Base-by-base conservation (phyloP, 805 yeast genomes). In the Candida berthetii region DNA sequence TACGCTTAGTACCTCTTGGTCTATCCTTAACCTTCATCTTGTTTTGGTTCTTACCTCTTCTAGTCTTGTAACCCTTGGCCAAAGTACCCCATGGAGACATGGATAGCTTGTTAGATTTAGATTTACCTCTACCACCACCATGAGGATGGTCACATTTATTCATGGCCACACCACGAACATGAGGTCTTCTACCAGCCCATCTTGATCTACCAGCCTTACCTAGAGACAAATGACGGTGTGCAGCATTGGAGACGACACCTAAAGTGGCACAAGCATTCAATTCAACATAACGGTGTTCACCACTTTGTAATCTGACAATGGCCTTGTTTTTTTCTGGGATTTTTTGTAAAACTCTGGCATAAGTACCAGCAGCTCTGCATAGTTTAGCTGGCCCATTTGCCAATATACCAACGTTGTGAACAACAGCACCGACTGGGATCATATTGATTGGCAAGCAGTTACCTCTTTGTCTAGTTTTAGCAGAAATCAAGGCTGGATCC, bases 101-200 rank as follows among this genome's bases (percentile, higher is more conserved):
- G 16, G 98, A 86, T 45, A 85, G 75, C 70, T 88, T 91, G 68
- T 91, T 90, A 49, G 96, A 87, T 80, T 93, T 93, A 46, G 96
- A 85, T 66, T 93, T 93, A 78, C 99, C 99, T 76, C 99, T 82
- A 69, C 99, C 99, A 82, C 99, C 99, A 74, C 99, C 99, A 58
- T 88, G 90, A 50, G 99, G 99, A 71, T 93, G 99, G 66, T 93
- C 97, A 61, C 82, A 79, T 49, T 93, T 93, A 68, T 93, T 93
- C 96, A 87, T 88, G 38, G 99, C 98, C 54, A 88, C 86, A 77
- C 99, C 99, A 72, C 99, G 84, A 32, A 90, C 97, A 39, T 82
- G 79, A 31, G 99, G 99, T 65, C 98, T 81, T 57, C 84, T 82
- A 48, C 98, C 99, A 60, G 85, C 71, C 73, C 89, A 83, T 62